Base-by-base conservation (phyloP, 140 eudicot genomes). In the Flaveria floridana region DNA sequence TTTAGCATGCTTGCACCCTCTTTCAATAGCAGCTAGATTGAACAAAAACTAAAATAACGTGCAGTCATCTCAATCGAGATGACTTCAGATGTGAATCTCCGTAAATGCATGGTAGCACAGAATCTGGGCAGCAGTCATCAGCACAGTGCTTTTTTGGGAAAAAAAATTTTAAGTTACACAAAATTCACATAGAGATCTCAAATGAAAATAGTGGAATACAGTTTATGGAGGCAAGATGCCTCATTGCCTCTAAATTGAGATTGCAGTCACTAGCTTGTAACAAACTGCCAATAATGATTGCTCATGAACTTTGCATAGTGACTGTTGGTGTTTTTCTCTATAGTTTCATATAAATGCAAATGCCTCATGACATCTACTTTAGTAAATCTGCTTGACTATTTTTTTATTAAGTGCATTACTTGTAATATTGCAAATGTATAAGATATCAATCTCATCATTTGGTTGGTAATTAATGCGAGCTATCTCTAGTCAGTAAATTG, bases 401-500 rank as follows among this genome's bases (percentile, higher is more conserved):
- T 25, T 76, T 28, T 20, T 11, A 18, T 52, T 37, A 23, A 58
- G 67, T 3, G 57, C 56, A 47, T 62, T 59, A 62, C 48, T n/a
- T 48, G 79, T 63, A 47, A 28, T 74, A 26, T 13, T 75, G 14
- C 63, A 48, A 18, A 63, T 14, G 3, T 63, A n/a, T 25, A 44
- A 34, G 16, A 75, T 47, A 46, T 53, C 30, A 30, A 30, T 2
- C 28, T 65, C 51, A 19, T 8, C 25, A 50, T 64, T 48, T 50
- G 64, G 63, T 19, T 75, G 16, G 46, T 15, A 59, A 58, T 0
- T 23, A 20, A 42, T 57, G 59, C 46, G 46, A 15, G 21, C 71
- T 28, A 23, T 25, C 71, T 63, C 63, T 74, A 44, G 39, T 73
- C 51, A n/a, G 72, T 19, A 63, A 19, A 52, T 25, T 61, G 53